Evolutionary conservation across 495 filamentous ascomycete species (phyloP).

Genomic region (Penicillium desertorum): DNA sequence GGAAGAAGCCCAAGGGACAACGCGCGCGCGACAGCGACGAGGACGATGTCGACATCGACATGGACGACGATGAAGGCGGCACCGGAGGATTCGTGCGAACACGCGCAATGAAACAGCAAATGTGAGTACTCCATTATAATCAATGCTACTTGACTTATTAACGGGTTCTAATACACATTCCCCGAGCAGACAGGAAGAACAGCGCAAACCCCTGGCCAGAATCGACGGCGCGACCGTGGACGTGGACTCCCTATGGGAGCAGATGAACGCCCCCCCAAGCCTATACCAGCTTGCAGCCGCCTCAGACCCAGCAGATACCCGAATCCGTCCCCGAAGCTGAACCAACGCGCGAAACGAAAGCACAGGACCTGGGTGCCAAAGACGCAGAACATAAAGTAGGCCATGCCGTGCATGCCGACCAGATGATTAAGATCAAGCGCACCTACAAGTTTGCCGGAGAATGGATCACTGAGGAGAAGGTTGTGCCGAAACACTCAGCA

Average conservation of each 20-base stretch:
- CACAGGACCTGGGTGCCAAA: slow-evolving; percentile 25
- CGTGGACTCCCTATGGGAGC: slow-evolving; percentile 84
- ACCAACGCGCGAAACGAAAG: slow-evolving; percentile 15
- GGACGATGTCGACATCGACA: slow-evolving; percentile 48
- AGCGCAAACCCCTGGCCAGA: slow-evolving; percentile 60
- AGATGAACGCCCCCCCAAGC: slow-evolving; percentile 61
- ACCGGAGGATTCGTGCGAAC: slow-evolving; percentile 84
- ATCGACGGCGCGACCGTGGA: slow-evolving; percentile 76
- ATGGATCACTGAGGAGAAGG: slow-evolving; percentile 76
- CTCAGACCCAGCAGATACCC: slow-evolving; percentile 19
- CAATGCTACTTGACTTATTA: slow-evolving; percentile 9
- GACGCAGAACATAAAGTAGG: slow-evolving; percentile 18
- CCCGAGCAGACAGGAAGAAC: slow-evolving; percentile 53
- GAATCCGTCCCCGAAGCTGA: slow-evolving; percentile 19
- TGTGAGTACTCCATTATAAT: slow-evolving; percentile 34
- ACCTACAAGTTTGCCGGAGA: slow-evolving; percentile 92
- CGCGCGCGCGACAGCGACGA: slow-evolving; percentile 46
- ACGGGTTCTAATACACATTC: slow-evolving; percentile 7
- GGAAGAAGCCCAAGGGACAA: slow-evolving; percentile 32
- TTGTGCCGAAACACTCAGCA: slow-evolving; percentile 73
- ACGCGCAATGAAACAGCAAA: slow-evolving; percentile 63
- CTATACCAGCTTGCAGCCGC: slow-evolving; percentile 16
- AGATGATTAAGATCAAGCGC: slow-evolving; percentile 78
- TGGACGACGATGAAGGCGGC: slow-evolving; percentile 60
- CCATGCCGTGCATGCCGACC: slow-evolving; percentile 25